Base-by-base conservation (phyloP, 805 yeast species). In the Metschnikowia similis region DNA sequence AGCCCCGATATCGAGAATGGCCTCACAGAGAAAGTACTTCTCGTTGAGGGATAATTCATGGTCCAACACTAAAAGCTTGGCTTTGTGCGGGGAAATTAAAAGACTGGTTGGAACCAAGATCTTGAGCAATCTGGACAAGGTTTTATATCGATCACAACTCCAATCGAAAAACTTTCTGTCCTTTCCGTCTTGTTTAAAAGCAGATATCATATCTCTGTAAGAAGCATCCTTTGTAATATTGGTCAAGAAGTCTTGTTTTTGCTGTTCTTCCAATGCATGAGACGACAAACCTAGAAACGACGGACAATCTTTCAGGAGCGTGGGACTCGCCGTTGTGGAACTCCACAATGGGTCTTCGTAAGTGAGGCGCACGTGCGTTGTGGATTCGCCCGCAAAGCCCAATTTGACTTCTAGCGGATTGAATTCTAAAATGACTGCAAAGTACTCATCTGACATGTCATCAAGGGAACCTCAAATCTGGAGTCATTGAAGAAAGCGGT, bases 401-500 rank as follows among this genome's bases (percentile, higher is more conserved):
- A 55, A 39, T 13, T 47, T 48, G 2, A 58, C 41, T 6, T 41
- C 45, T 14, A 42, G 47, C 9, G 35, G 30, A 17, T 43, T 34
- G 41, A 58, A 50, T n/a, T 58, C 56, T n/a, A 58, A 55, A 17
- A 56, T 48, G 2, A 58, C 51, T 7, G 62, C 58, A 39, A 48
- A 56, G 49, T 55, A 58, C 48, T 56, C 60, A 50, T 56, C 52
- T 32, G 61, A 40, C 60, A 58, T 58, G 41, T 10, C 42, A 39
- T 14, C 4, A 21, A 37, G 32, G 13, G 26, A 29, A n/a, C 30
- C 31, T 27, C 10, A 26, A 28, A 9, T 35, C 11, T 16, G 37
- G 37, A 6, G 21, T 21, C 37, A 41, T 35, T 10, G 26, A 34
- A 21, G 39, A 36, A 14, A 27, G 17, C n/a, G 30, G 14, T 27